Base-by-base conservation (phyloP, 2,329 filamentous ascomycete species). In the Leptographium radiaticola region DNA sequence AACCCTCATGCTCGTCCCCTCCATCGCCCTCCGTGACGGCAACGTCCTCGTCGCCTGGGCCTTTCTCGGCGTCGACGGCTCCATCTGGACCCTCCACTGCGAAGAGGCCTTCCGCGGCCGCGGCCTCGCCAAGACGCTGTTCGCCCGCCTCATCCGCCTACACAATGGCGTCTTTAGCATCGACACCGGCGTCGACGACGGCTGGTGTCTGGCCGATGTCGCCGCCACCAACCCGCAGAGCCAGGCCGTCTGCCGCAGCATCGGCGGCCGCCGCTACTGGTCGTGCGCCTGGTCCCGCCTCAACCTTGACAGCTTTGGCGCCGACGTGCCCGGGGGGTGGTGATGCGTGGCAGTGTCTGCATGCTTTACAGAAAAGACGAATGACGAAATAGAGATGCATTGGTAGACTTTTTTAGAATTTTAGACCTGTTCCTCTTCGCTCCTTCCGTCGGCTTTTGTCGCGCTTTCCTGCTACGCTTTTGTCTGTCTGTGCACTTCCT, bases 401-500 rank as follows among this genome's bases (percentile, higher is more conserved):
- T 25, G 25, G 25, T 25, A 25, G 25, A 25, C 25, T 25, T 25
- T 25, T 25, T 25, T 25, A 33, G 16, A 51, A 3, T 25, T 25
- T 25, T 25, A 33, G 16, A 51, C 16, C 25, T 5, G 25, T 25
- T 9, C 15, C 43, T 13, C 44, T 20, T 48, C 38, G 50, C 43
- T 46, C 8, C 25, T 51, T 51, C 20, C 33, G n/a, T 16, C 4
- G 6, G 7, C 40, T 46, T 54, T 52, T 46, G n/a, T 50, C 36
- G 49, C 44, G 12, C 33, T 49, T 16, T 11, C 15, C 8, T 18
- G 31, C 31, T 58, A 57, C 42, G 54, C 52, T 63, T 75, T 77
- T 39, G 79, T 80, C 56, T 83, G 69, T 49, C 87, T 79, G 68
- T 95, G 89, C 55, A 97, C 83, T 70, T 98, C 93, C 65, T 94